A percentile compares a stretch with the other conserved stretches of the same genome.
These are phyloP conservation scores for Hyparrhenia diplandra DNA, from an alignment of 176 grass and related monocot species.

Conservation along the genomic window DNA sequence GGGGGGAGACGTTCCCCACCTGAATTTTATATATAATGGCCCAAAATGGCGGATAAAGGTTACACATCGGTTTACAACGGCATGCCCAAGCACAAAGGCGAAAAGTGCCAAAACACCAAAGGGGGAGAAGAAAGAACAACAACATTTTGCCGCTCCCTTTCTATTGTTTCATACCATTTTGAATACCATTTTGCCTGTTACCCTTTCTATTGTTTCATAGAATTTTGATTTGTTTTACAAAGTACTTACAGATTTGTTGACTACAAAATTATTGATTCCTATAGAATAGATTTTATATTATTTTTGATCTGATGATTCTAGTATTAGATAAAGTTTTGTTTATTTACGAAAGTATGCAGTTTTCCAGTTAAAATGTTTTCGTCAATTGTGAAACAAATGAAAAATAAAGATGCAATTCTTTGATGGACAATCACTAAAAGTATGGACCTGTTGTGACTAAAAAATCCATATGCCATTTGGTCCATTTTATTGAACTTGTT, in stretches of 20 bases:
- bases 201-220: background rate
- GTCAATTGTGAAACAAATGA: background rate
- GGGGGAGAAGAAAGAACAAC: too few relatives aligned
- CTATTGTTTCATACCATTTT: too few relatives aligned
- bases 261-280: background rate
- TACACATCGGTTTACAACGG: too few relatives aligned
- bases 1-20: too few relatives aligned
- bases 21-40: too few relatives aligned
- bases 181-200: too few relatives aligned
- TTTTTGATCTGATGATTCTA: background rate
- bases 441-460: background rate
- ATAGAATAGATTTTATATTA: background rate
- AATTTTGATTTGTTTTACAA: background rate
- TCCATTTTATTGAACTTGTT: background rate
- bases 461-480: background rate
- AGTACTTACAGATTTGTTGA: background rate
- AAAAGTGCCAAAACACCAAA: too few relatives aligned
- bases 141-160: too few relatives aligned
- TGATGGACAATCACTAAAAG: background rate
- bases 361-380: background rate
- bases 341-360: background rate
- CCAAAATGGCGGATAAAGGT: too few relatives aligned
- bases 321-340: background rate
- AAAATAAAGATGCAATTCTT: background rate
- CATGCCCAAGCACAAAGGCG: too few relatives aligned